A percentile compares a stretch with the other conserved stretches of the same genome.
Evolutionary conservation across 2,329 filamentous ascomycete genomes (phyloP).

Genomic region (Aureobasidium leucospermi): DNA sequence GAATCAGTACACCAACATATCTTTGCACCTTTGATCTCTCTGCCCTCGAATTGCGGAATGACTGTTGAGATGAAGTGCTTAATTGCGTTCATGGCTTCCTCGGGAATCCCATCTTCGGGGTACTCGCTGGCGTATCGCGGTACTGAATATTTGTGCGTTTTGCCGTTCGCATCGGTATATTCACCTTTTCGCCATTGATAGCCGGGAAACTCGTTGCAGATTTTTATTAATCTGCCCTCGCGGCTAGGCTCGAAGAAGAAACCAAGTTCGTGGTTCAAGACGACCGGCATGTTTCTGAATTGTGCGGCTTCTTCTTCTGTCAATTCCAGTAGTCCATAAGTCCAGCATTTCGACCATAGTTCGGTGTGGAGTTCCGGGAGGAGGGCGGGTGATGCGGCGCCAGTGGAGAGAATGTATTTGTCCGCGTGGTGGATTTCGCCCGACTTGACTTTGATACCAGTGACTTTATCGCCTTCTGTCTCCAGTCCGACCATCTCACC

Average conservation of each 20-base stretch:
- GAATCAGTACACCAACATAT: conserved; percentile 55
- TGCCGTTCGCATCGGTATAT: conserved; percentile 3
- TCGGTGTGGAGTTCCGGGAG: conserved; percentile 44
- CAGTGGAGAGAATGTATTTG: conserved; percentile 42
- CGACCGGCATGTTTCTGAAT: conserved; percentile 44
- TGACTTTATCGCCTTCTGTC: conserved; percentile 29
- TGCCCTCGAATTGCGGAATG: conserved; percentile 46
- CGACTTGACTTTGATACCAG: conserved; percentile 39
- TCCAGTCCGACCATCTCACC: conserved; percentile 35
- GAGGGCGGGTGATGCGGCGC: conserved; percentile 40
- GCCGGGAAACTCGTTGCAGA: conserved; percentile 51
- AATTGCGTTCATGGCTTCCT: conserved; percentile 11
- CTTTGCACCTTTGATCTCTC: conserved; percentile 43
- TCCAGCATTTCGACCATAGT: conserved; percentile 48
- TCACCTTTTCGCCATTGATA: conserved; percentile 27
- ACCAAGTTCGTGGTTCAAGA: conserved; percentile 42
- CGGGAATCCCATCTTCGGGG: conserved; percentile 9
- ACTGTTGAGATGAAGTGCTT: conserved; percentile 6
- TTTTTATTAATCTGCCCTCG: conserved; percentile 39
- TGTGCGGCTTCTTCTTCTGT: conserved; percentile 37
- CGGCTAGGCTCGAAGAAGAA: conserved; percentile 46
- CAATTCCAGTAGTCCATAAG: conserved; percentile 46
- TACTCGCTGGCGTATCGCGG: conserved; percentile 8
- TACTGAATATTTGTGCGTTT: conserved; percentile 7
- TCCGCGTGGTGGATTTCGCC: conserved; percentile 37